Percentiles rank a stretch among this genome's conserved stretches.
Evolutionary conservation across 1,139 yeast species (phyloP).

Genomic region (Candida sojae): DNA sequence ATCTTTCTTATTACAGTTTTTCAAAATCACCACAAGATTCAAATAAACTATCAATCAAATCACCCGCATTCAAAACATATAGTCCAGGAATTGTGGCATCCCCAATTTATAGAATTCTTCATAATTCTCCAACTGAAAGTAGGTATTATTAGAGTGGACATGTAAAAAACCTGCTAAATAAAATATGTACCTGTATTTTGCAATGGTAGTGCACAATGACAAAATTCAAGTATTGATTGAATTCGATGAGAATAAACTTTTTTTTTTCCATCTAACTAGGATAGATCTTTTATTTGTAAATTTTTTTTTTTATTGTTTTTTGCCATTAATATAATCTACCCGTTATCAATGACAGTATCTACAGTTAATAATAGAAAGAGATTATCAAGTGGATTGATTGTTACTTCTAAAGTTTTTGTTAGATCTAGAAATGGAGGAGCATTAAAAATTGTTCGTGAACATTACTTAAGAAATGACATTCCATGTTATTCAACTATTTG

Average conservation of each 20-base stretch:
- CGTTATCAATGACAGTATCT: slow-evolving; percentile 6
- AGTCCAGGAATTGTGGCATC: slow-evolving; percentile 4
- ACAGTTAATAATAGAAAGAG: slow-evolving; percentile 38
- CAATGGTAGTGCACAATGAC: background rate
- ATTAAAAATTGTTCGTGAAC: slow-evolving; percentile 89
- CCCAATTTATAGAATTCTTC: slow-evolving; percentile 12
- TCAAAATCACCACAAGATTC: slow-evolving; percentile 2
- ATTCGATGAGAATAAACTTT: background rate
- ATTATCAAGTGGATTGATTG: slow-evolving; percentile 60
- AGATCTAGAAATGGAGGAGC: slow-evolving; percentile 90
- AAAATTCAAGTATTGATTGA: background rate
- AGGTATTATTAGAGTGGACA: background rate
- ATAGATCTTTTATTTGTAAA: too few species aligned
- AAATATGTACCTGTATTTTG: too few species aligned
- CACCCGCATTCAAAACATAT: background rate
- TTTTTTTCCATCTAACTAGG: too few species aligned
- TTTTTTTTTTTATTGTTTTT: background rate
- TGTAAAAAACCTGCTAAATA: too few species aligned
- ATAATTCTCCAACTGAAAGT: slow-evolving; percentile 5
- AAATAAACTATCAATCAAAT: background rate
- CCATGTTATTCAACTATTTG: slow-evolving; percentile 86
- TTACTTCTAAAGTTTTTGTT: slow-evolving; percentile 89
- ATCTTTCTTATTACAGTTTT: background rate
- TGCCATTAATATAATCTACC: background rate
- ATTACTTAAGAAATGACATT: slow-evolving; percentile 86